phyloP scores from a whole-genome alignment of 75 land plant species.

The Pseudotsuga menziesii region DNA sequence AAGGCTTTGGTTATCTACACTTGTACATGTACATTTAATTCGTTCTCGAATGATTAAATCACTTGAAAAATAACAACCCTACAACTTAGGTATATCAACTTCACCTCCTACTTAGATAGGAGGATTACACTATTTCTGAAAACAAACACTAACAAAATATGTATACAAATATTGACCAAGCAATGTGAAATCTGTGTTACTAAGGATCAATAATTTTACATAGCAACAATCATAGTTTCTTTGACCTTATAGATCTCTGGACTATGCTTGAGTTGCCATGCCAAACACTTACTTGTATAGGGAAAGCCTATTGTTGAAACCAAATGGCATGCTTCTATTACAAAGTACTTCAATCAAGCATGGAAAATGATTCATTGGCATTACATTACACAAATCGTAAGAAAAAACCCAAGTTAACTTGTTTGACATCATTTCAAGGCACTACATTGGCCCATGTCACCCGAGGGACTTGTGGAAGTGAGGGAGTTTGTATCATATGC shows the following conservation, averaged over 20 bases:
- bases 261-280: neutral
- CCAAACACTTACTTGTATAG: neutral
- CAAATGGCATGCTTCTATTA: neutral
- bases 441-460: conserved; percentile 64
- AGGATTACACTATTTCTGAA: neutral
- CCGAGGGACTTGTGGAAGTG: conserved; percentile 78
- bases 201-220: neutral
- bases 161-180: neutral
- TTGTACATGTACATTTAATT: no score
- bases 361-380: conserved; percentile 4
- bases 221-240: neutral
- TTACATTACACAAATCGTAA: neutral
- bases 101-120: neutral
- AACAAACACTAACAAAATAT: neutral
- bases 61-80: neutral
- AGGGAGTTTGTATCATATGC: conserved; percentile 94
- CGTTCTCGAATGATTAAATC: no score
- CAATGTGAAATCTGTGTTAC: no score
- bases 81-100: neutral
- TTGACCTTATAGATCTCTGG: neutral
- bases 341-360: neutral
- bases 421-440: neutral
- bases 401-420: neutral
- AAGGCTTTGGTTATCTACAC: no score
- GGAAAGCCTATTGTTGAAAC: neutral